A percentile compares a stretch with the other conserved stretches of the same genome.
These are phyloP conservation scores for Physcomitrellopsis africana DNA, from an alignment of 225 moss, liverwort and hornwort genomes.

Conservation along the genomic window DNA sequence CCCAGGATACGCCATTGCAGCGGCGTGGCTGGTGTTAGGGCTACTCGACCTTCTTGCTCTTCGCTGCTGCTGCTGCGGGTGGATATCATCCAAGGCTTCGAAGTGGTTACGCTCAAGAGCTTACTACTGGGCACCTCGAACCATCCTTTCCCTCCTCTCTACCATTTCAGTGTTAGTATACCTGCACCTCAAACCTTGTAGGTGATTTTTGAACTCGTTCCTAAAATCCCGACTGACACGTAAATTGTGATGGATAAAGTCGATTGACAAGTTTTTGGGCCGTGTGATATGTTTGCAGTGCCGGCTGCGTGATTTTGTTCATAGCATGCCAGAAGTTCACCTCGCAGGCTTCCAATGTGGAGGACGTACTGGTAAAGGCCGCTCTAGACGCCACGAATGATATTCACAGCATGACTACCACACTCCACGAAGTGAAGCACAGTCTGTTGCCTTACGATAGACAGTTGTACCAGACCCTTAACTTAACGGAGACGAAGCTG, in stretches of 20 bases:
- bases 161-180: constrained; percentile 43
- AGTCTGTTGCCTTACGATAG: constrained; percentile 39
- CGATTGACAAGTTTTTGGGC: no score
- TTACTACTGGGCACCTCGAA: constrained; percentile 30
- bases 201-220: neutral
- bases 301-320: constrained; percentile 51
- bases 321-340: constrained; percentile 43
- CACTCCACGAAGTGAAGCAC: constrained; percentile 36
- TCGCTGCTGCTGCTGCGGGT: constrained; percentile 31
- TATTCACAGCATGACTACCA: constrained; percentile 44
- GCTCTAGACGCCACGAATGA: constrained; percentile 44
- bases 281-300: constrained; percentile 35
- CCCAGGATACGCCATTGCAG: constrained; percentile 55
- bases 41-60: constrained; percentile 32
- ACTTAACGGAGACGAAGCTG: constrained; percentile 43
- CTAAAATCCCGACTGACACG: neutral
- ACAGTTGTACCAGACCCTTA: constrained; percentile 24
- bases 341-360: constrained; percentile 53
- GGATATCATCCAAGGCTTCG: neutral
- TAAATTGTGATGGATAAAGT: neutral
- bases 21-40: constrained; percentile 50
- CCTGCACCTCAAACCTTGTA: neutral
- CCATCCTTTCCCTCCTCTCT: constrained; percentile 46
- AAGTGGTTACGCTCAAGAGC: constrained; percentile 26
- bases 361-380: constrained; percentile 44